Evolutionary conservation across 139 green algal species (phyloP), one percentile per base, ranked within the genome.

Genomic region (Ettlia oleoabundans): DNA sequence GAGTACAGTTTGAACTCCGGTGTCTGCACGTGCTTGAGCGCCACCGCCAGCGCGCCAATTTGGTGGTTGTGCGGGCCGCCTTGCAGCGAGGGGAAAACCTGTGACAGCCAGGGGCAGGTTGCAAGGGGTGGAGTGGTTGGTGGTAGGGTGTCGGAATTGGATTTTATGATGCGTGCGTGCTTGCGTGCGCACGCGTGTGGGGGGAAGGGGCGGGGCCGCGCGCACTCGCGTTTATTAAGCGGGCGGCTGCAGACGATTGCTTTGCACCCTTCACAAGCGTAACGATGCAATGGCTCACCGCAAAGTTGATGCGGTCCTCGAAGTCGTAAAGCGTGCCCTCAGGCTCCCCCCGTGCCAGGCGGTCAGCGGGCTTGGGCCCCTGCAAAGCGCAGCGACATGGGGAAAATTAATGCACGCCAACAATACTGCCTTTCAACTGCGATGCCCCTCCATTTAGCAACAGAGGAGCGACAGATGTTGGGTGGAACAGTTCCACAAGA

Each of bases 21-120:
- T 6, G 85, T 85, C 28, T 62, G 41, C n/a, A 83, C 89, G n/a
- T 94, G 76, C 88, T 95, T 95, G 30, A 97, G 87, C 15, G 94
- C 94, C 30, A 96, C 93, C 26, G 87, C 88, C 72, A 97, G 89
- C 41, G 94, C 94, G 37, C 86, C 94, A 72, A 97, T 97, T 85
- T 97, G 93, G 90, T 97, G 92, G 91, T 97, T 97, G 91, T 97
- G 94, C 6, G 94, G 94, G 38, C 94, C 94, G 38, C 94, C 94
- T 80, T 97, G 94, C 28, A 97, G 88, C 18, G 89, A 89, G 65
- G 94, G 94, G 88, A 97, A 97, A 38, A 97, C 76, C 76, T 82
- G 76, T n/a, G n/a, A n/a, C n/a, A n/a, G n/a, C n/a, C 76, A 30
- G 62, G 6, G 1, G 21, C 15, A 61, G 22, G 35, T 2, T 33